Evolutionary conservation across 2,329 filamentous ascomycete species (phyloP), one percentile per base, ranked within the genome.

Genomic region (Emergomyces pasteurianus): DNA sequence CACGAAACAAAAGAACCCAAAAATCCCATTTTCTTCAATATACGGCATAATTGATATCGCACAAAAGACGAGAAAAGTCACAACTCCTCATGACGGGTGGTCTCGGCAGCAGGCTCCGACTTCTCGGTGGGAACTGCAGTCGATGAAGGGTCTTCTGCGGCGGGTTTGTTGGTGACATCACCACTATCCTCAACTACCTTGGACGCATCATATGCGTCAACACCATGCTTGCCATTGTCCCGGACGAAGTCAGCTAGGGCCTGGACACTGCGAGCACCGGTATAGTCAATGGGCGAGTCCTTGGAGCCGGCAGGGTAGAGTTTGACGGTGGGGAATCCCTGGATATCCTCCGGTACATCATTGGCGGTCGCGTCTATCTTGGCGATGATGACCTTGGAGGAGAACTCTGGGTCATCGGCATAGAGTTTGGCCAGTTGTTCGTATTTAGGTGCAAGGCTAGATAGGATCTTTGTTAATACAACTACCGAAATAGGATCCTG

Each of bases 311-410:
- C 94, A 66, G 90, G 85, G 88, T 86, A 99, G 68, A 99, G 85
- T 85, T 97, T 97, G 84, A 99, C 96, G 75, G 94, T 99, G 61
- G 94, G 94, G 88, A 99, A 99, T 66, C 94, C 94, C 77, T 90
- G 85, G 72, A 99, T 90, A 80, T 96, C 90, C 77, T 97, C 92
- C 62, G 94, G 94, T 62, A 97, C 90, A 70, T 99, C 94, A 81
- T 99, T 99, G 79, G 80, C 78, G 64, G 94, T 99, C 62, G 94
- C 94, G 73, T 99, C 94, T 68, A 99, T 87, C 87, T 99, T 99
- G 78, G 80, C 87, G 81, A 85, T 85, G 69, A 78, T 83, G 77
- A 84, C 85, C 81, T 85, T 81, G 70, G 80, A 75, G 65, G 74
- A 74, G 63, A 78, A 74, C 31, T 80, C 80, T 47, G 75, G 66